Percentiles rank a stretch among this genome's conserved stretches.
phyloP scores from a whole-genome alignment of 1,139 yeast genomes.

The Lodderomyces metapsilosis region DNA sequence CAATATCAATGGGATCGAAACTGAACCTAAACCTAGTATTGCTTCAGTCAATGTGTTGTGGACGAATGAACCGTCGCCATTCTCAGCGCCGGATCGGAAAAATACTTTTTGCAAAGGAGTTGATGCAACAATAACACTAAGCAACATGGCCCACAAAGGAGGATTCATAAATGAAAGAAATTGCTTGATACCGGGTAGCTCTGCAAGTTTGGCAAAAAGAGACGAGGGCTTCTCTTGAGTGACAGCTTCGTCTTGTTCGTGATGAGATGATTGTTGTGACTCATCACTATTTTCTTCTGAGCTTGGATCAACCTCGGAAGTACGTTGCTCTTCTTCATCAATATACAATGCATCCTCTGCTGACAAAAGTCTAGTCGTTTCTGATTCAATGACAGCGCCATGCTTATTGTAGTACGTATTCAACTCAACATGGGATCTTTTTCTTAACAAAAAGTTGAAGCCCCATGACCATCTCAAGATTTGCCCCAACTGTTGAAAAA shows the following conservation, averaged over 20 bases:
- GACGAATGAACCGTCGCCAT: conserved; percentile 41
- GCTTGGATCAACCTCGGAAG: conserved; percentile 11
- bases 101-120: conserved; percentile 69
- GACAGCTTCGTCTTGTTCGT: background rate
- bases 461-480: conserved; percentile 91
- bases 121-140: conserved; percentile 81
- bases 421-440: conserved; percentile 44
- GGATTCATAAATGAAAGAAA: conserved; percentile 76
- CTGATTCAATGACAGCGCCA: conserved; percentile 14
- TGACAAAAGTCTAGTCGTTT: conserved; percentile 11
- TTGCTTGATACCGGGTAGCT: conserved; percentile 17
- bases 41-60: conserved; percentile 78
- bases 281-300: conserved; percentile 6
- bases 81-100: conserved; percentile 44
- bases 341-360: conserved; percentile 12
- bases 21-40: conserved; percentile 75
- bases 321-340: conserved; percentile 13
- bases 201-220: conserved; percentile 2
- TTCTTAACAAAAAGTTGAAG: conserved; percentile 67
- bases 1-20: conserved; percentile 82
- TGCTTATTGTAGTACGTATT: conserved; percentile 24
- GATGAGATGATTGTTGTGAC: conserved; percentile 1
- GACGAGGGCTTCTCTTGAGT: background rate
- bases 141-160: conserved; percentile 88
- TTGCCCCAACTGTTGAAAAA: conserved; percentile 85